Percentiles rank a stretch among this genome's conserved stretches.
Conservation (phyloP, 345 rosid genomes). For the Pugionium dolabratum region DNA sequence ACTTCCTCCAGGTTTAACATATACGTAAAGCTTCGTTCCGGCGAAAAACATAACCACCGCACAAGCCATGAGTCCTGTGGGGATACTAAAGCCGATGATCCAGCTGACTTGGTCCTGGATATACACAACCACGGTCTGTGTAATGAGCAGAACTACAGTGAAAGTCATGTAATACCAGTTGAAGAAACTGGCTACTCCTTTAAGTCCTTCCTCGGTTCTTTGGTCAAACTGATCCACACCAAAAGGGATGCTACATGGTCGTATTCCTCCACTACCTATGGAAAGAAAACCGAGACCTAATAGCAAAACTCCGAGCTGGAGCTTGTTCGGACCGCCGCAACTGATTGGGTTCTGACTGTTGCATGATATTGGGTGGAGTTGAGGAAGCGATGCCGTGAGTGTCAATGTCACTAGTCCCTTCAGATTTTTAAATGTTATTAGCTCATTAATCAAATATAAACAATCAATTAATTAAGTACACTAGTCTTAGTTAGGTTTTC, state of each 20-base stretch:
- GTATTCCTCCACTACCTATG: slow-evolving; percentile 75
- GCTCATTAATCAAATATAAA: neutral
- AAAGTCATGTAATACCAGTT: slow-evolving; percentile 75
- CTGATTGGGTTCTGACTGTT: slow-evolving; percentile 30
- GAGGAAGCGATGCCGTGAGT: slow-evolving; percentile 67
- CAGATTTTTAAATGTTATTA: neutral
- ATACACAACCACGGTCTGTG: slow-evolving; percentile 64
- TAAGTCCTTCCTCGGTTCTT: slow-evolving; percentile 55
- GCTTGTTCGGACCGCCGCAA: slow-evolving; percentile 45
- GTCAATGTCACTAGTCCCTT: slow-evolving; percentile 80
- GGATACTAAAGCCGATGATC: slow-evolving; percentile 74
- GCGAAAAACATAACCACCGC: slow-evolving; percentile 56
- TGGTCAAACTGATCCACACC: slow-evolving; percentile 82
- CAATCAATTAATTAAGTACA: neutral
- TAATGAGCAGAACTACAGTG: slow-evolving; percentile 55
- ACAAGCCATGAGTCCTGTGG: slow-evolving; percentile 59
- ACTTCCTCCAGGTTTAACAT: slow-evolving; percentile 68
- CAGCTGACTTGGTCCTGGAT: slow-evolving; percentile 77
- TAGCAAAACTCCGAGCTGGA: slow-evolving; percentile 53
- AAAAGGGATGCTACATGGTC: slow-evolving; percentile 85
- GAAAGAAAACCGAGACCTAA: slow-evolving; percentile 54
- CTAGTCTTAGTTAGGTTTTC: slow-evolving; percentile 19
- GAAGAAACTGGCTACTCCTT: slow-evolving; percentile 68
- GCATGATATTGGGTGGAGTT: slow-evolving; percentile 69
- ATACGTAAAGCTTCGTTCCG: slow-evolving; percentile 61